Conservation (phyloP, 2,329 filamentous ascomycete genomes). For the Ramularia collo-cygni region DNA sequence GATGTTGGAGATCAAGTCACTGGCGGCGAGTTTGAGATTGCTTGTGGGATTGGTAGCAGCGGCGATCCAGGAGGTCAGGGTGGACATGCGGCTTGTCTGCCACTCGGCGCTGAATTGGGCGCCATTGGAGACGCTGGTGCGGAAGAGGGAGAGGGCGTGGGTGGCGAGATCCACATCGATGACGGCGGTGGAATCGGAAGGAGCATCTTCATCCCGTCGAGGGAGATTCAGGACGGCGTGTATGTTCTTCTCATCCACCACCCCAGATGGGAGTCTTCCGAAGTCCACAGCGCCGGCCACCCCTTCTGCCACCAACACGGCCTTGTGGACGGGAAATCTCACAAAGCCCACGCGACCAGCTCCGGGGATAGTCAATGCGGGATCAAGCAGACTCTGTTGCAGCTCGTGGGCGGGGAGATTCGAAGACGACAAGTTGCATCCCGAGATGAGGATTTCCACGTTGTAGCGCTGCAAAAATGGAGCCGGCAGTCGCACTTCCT, state of each 20-base stretch:
- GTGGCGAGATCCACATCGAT: conserved; percentile 60
- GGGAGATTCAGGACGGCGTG: conserved; percentile 54
- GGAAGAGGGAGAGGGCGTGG: conserved; percentile 49
- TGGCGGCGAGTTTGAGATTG: conserved; percentile 59
- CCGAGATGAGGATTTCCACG: conserved; percentile 56
- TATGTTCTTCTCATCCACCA: conserved; percentile 36
- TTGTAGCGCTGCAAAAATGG: conserved; percentile 54
- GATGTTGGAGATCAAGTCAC: conserved; percentile 60
- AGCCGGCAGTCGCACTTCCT: conserved; percentile 58
- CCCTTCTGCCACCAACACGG: conserved; percentile 66
- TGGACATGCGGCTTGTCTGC: conserved; percentile 27
- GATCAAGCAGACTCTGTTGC: conserved; percentile 66
- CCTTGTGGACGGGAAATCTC: conserved; percentile 76
- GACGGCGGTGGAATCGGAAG: conserved; percentile 29
- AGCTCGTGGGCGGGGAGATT: conserved; percentile 30
- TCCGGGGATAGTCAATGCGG: conserved; percentile 60
- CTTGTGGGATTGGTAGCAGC: conserved; percentile 26
- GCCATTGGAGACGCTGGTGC: conserved; percentile 28
- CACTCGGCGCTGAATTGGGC: conserved; percentile 30
- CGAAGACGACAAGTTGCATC: conserved; percentile 33
- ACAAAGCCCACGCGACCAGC: conserved; percentile 61
- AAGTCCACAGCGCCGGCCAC: conserved; percentile 58
- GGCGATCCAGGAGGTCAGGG: conserved; percentile 23
- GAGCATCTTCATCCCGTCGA: conserved; percentile 38
- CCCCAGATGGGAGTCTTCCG: conserved; percentile 33